A percentile compares a stretch with the other conserved stretches of the same genome.
Conservation (phyloP, 2,329 filamentous ascomycete genomes). For the Microcera coccophila region DNA sequence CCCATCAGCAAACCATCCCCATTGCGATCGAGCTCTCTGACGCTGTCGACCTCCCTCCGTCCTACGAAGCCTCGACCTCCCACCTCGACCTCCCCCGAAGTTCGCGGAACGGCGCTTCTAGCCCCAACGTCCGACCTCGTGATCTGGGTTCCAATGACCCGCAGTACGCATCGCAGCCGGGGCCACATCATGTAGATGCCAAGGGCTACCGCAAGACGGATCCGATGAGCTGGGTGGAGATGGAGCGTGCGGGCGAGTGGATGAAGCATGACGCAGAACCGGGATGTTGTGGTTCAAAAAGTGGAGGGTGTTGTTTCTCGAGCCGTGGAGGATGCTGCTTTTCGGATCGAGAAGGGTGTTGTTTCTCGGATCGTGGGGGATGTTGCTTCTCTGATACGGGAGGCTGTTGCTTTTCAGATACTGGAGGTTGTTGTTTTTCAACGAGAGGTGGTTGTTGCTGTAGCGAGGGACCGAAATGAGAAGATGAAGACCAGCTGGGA, state of each 20-base stretch:
- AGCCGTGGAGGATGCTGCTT: background rate
- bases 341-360: background rate
- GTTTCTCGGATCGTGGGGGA: background rate
- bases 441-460: background rate
- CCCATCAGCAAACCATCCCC: background rate
- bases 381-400: background rate
- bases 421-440: background rate
- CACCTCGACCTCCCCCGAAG: too few species aligned
- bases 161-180: too few species aligned
- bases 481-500: background rate
- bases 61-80: background rate
- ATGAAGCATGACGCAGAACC: background rate
- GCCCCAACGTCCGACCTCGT: background rate
- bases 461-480: background rate
- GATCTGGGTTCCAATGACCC: background rate
- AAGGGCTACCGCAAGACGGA: background rate
- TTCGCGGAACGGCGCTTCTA: background rate
- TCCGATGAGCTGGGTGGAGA: background rate
- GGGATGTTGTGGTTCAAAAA: background rate
- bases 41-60: background rate
- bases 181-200: background rate
- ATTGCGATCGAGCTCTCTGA: background rate
- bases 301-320: background rate
- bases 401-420: background rate
- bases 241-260: background rate